Percentiles rank a stretch among this genome's conserved stretches.
These are phyloP conservation scores for Petunia axillaris DNA, from an alignment of 257 asterid species.

Conservation along the genomic window DNA sequence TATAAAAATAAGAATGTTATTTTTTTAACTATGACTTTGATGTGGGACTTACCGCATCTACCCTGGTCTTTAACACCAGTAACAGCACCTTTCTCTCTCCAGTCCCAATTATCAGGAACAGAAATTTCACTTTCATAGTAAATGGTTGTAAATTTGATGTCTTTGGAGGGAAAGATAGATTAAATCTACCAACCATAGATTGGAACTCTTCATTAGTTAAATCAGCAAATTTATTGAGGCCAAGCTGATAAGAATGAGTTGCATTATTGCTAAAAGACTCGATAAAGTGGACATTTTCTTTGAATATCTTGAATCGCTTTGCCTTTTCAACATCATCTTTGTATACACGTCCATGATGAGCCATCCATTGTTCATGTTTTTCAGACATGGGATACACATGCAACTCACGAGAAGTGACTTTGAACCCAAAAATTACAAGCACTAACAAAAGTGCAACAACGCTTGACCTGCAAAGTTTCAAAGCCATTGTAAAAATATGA, in stretches of 20 bases:
- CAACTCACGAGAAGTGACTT: slow-evolving; percentile 24
- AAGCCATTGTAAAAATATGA: slow-evolving; percentile 17
- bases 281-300: slow-evolving; percentile 43
- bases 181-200: slow-evolving; percentile 39
- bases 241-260: slow-evolving; percentile 40
- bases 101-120: slow-evolving; percentile 40
- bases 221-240: slow-evolving; percentile 48
- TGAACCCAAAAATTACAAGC: slow-evolving; percentile 26
- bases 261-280: slow-evolving; percentile 33
- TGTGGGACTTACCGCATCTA: slow-evolving; percentile 33
- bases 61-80: slow-evolving; percentile 38
- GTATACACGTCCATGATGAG: slow-evolving; percentile 34
- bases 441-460: slow-evolving; percentile 25
- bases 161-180: neutral
- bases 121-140: slow-evolving; percentile 37
- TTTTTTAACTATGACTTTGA: neutral
- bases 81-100: slow-evolving; percentile 51
- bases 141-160: slow-evolving; percentile 31
- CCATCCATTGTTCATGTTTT: slow-evolving; percentile 46
- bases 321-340: slow-evolving; percentile 39
- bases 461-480: slow-evolving; percentile 25
- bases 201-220: slow-evolving; percentile 39
- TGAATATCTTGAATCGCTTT: slow-evolving; percentile 39
- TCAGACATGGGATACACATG: slow-evolving; percentile 33
- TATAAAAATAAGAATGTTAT: too few relatives aligned